Evolutionary conservation across 176 grass and related monocot genomes (phyloP).

Genomic region (Alopecurus myosuroides): DNA sequence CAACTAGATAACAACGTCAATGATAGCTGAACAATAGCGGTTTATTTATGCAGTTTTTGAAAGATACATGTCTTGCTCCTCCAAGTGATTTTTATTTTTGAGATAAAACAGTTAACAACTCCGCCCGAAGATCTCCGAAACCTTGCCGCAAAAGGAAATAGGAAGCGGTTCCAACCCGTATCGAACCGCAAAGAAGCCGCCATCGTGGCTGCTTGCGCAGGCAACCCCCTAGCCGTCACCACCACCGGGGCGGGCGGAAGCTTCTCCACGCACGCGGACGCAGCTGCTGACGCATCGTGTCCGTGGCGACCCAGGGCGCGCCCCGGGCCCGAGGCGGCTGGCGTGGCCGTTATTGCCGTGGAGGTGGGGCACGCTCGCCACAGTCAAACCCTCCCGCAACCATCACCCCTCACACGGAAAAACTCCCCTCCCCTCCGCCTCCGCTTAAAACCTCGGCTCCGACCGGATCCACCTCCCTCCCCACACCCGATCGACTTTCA

Average conservation of each 20-base stretch:
- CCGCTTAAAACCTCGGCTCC: constrained; percentile 22
- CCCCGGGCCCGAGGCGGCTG: not conserved
- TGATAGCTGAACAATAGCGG: too few relatives aligned
- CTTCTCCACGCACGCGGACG: constrained; percentile 32
- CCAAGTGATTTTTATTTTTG: too few relatives aligned
- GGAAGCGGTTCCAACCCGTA: too few relatives aligned
- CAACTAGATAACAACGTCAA: too few relatives aligned
- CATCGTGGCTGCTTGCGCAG: not conserved
- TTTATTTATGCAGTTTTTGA: too few relatives aligned
- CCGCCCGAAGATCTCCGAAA: too few relatives aligned
- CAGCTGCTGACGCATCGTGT: constrained; percentile 27
- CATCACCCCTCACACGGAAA: not conserved
- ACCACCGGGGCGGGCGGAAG: not conserved
- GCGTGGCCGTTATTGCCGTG: constrained; percentile 1
- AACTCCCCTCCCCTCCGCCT: not conserved
- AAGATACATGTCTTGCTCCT: too few relatives aligned
- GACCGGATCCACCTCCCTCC: constrained; percentile 22
- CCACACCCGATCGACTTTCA: not conserved
- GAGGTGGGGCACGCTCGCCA: not conserved
- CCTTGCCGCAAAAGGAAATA: too few relatives aligned
- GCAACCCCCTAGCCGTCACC: too few relatives aligned
- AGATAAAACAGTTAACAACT: too few relatives aligned
- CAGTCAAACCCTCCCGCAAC: not conserved
- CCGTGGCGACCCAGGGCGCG: constrained; percentile 15
- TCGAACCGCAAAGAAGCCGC: too few relatives aligned